Percentiles rank a stretch among this genome's conserved stretches.
These are phyloP conservation scores for Parietichytrium sp. DNA, from an alignment of 108 stramenopile species.

Conservation along the genomic window DNA sequence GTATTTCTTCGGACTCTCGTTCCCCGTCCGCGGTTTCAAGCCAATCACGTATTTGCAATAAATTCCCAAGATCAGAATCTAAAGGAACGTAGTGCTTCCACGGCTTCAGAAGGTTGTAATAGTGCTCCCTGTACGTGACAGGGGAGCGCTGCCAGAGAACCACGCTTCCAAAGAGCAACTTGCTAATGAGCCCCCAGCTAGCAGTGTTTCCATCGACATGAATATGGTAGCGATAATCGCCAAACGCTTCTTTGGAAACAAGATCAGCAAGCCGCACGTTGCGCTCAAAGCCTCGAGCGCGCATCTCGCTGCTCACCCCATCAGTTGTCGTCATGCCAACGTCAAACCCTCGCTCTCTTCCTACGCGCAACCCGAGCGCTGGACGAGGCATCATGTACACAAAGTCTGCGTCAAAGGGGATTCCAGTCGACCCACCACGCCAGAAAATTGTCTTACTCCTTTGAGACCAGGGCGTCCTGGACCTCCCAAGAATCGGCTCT, in stretches of 20 bases:
- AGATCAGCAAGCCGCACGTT: neutral
- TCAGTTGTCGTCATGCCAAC: neutral
- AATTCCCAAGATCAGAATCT: neutral
- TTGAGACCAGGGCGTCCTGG: too few relatives aligned
- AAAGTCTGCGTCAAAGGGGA: neutral
- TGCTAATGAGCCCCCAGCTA: neutral
- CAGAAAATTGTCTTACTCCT: neutral
- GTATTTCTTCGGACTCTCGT: neutral
- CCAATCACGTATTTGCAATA: neutral
- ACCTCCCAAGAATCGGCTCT: too few relatives aligned
- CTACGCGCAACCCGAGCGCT: neutral
- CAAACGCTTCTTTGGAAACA: neutral
- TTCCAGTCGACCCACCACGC: constrained; percentile 6
- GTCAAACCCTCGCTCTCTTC: neutral
- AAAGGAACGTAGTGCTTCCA: constrained; percentile 30
- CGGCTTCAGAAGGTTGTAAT: neutral
- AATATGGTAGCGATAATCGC: neutral
- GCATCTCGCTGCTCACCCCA: neutral
- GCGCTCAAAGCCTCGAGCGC: neutral
- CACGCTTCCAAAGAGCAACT: neutral
- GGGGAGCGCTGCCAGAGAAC: constrained; percentile 37
- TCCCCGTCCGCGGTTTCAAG: neutral
- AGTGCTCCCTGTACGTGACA: constrained; percentile 32
- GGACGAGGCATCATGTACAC: constrained; percentile 39
- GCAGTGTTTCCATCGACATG: constrained; percentile 25